Conservation (phyloP, 2,329 filamentous ascomycete genomes). For the Fusarium fujikuroi region DNA sequence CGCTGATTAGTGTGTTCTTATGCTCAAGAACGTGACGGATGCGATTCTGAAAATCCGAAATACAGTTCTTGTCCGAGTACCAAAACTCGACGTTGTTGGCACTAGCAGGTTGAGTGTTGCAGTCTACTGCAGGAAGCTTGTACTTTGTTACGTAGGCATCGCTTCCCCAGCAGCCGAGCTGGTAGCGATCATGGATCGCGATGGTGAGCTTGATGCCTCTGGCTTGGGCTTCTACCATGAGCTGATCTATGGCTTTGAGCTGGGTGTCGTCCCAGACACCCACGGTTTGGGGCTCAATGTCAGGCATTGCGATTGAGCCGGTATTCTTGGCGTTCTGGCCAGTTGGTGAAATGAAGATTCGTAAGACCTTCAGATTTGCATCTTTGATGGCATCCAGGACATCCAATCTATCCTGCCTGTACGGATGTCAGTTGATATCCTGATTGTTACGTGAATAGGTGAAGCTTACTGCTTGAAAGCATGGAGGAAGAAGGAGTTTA, state of each 20-base stretch:
- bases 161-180: background rate
- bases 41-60: background rate
- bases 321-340: background rate
- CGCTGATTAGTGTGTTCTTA: rapidly evolving
- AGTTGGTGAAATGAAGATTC: background rate
- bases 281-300: background rate
- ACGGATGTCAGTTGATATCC: background rate
- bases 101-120: background rate
- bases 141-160: background rate
- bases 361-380: background rate
- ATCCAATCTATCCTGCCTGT: background rate
- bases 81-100: background rate
- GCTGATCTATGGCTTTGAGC: background rate
- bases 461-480: background rate
- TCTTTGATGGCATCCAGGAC: background rate
- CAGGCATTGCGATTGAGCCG: background rate
- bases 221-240: background rate
- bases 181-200: background rate
- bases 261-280: background rate
- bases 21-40: background rate
- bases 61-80: background rate
- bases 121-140: background rate
- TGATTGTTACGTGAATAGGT: rapidly evolving
- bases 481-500: background rate
- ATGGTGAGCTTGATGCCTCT: background rate